Evolutionary conservation across 2,329 filamentous ascomycete genomes (phyloP), one percentile per base, ranked within the genome.

Genomic region (Neofusicoccum umdonicola): DNA sequence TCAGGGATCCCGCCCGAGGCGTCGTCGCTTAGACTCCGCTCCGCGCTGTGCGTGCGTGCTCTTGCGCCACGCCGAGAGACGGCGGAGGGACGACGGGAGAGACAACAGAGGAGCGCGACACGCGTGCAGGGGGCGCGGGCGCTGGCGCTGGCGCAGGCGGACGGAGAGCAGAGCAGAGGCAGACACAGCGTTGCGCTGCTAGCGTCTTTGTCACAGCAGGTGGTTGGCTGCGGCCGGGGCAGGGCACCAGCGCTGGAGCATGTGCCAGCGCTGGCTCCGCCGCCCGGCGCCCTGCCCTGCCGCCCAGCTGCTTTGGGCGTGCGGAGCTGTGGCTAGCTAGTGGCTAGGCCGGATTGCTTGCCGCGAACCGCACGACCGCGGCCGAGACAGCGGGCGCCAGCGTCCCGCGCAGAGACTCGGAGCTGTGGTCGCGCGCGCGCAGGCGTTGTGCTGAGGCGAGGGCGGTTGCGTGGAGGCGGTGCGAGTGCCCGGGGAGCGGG

Each of bases 11-110:
- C 61, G 61, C 47, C 48, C 35, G 42, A 44, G 56, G 41, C 61
- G 61, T 63, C 13, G 60, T 62, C 48, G 61, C 61, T 63, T 63
- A 54, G 56, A 60, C 56, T 60, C 56, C 56, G 56, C 56, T 60
- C 56, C 56, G 56, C 56, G 56, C 56, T 60, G 56, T 60, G 56
- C 56, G 56, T 60, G 12, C 52, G 52, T 54, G 52, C 54, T 58
- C 56, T 60, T 60, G 42, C 56, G 56, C 56, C 56, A 60, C 56
- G 41, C 17, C 39, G 22, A 15, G 54, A 58, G 54, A 45, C 42
- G 56, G 56, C 56, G 56, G 56, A 60, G 34, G 15, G 42, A 35
- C 13, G 27, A 42, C 54, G n/a, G 56, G 42, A 17, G 34, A 31
- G 42, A 47, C 27, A 27, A 37, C 27, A 37, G 31, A 47, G 19